Evolutionary conservation across 805 yeast genomes (phyloP), one percentile per base, ranked within the genome.

Genomic region (Lipomyces orientalis): DNA sequence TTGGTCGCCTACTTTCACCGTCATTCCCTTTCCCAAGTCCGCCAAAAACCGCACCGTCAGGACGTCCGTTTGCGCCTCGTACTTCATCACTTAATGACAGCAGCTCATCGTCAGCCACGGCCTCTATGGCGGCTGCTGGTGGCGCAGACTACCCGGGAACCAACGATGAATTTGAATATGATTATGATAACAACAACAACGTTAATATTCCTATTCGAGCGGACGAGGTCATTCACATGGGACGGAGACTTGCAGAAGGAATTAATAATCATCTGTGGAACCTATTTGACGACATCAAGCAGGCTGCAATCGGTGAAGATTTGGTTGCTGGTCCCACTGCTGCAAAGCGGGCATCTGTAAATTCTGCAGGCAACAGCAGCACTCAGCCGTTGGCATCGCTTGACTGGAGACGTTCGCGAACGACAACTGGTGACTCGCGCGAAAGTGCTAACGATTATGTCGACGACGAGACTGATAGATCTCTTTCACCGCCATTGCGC

Each of bases 291-390:
- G 75, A 73, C 54, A 37, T 73, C 16, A 68, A 71, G 58, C 71
- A 71, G 14, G 75, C 72, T 12, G 72, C 75, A 8, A 68, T 73
- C 12, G 75, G 75, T 49, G 75, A 73, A 39, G 73, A 69, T n/a
- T 7, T 64, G 14, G 16, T 35, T 43, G 55, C 34, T 52, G 16
- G n/a, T 25, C 33, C 31, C 5, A 22, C 62, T 19, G 46, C 37
- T 2, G n/a, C 35, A 14, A 58, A 54, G 34, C 54, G 54, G n/a
- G 35, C 25, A 31, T 29, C 31, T 16, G 7, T 34, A n/a, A 37
- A 19, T 54, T 10, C 60, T 8, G 29, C n/a, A 3, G 62, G 39
- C 31, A 14, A 5, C 2, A 25, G 29, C 49, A 25, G 22, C 62
- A 16, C 39, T n/a, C 37, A 60, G n/a, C 34, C 25, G 51, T 14